These are phyloP conservation scores for Salix purpurea DNA, from an alignment of 345 rosid genomes.

Conservation along the genomic window DNA sequence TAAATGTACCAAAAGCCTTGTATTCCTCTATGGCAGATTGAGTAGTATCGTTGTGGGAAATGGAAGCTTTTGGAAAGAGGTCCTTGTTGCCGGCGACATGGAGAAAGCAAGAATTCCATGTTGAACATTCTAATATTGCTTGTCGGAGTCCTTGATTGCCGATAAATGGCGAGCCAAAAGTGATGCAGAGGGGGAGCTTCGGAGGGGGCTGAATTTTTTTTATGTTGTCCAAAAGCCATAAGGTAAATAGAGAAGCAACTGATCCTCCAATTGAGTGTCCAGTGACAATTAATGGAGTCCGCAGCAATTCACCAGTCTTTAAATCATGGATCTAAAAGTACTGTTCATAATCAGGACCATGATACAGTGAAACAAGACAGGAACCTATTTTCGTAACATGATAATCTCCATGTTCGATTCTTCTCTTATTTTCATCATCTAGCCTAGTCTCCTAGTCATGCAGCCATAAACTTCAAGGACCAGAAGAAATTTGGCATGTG, in stretches of 20 bases:
- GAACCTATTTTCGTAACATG: not conserved
- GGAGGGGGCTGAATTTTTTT: not conserved
- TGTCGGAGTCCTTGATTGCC: slow-evolving; percentile 37
- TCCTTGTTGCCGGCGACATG: slow-evolving; percentile 42
- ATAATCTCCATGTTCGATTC: no score
- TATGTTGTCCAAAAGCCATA: slow-evolving; percentile 49
- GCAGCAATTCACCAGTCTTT: not conserved
- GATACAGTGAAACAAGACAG: not conserved
- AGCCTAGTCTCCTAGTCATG: no score
- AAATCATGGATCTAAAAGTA: slow-evolving; percentile 10
- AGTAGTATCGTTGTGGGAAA: not conserved
- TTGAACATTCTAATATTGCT: slow-evolving; percentile 25
- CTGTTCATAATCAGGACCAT: no score
- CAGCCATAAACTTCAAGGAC: no score
- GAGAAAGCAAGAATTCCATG: slow-evolving; percentile 52
- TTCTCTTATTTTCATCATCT: no score
- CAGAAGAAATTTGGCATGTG: no score
- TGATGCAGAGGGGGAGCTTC: slow-evolving; percentile 51
- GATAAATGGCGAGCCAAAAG: slow-evolving; percentile 59
- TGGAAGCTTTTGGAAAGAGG: slow-evolving; percentile 26
- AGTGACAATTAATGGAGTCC: slow-evolving; percentile 38
- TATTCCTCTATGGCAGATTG: not conserved
- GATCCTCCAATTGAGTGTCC: slow-evolving; percentile 58
- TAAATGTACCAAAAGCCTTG: slow-evolving; percentile 57
- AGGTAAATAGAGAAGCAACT: slow-evolving; percentile 61